Evolutionary conservation across 768 basidiomycete species (phyloP).

Genomic region (Hortiboletus campestris): DNA sequence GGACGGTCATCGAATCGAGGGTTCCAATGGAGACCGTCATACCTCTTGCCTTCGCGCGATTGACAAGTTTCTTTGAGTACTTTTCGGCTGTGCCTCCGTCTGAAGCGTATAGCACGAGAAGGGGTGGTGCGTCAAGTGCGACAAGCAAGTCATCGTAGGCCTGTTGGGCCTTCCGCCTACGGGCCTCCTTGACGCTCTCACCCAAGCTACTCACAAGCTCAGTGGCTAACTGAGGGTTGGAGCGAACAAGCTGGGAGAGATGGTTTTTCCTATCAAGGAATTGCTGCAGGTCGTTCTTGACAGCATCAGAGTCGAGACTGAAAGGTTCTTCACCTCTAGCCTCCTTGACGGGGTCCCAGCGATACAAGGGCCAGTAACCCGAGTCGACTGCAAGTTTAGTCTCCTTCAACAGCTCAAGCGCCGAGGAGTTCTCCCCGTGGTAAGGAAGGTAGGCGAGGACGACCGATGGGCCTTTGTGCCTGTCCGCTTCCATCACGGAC

Average conservation of each 20-base stretch:
- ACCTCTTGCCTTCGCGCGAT: slow-evolving; percentile 81
- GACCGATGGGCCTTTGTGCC: slow-evolving; percentile 84
- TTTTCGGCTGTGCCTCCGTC: slow-evolving; percentile 98
- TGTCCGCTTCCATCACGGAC: slow-evolving; percentile 87
- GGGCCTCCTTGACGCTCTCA: slow-evolving; percentile 77
- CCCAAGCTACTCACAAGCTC: slow-evolving; percentile 85
- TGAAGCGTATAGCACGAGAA: slow-evolving; percentile 89
- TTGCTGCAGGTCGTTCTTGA: slow-evolving; percentile 89
- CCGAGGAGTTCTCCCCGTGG: slow-evolving; percentile 67
- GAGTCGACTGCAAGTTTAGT: slow-evolving; percentile 95
- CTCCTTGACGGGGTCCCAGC: slow-evolving; percentile 93
- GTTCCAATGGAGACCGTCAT: slow-evolving; percentile 71
- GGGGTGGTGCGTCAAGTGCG: slow-evolving; percentile 83
- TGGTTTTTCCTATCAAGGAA: slow-evolving; percentile 98
- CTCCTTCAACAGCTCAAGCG: slow-evolving; percentile 92
- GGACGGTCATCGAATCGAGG: slow-evolving; percentile 78
- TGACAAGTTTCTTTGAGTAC: slow-evolving; percentile 82
- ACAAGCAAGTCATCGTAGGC: slow-evolving; percentile 82
- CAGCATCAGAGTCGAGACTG: slow-evolving; percentile 85
- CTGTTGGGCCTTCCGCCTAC: slow-evolving; percentile 76
- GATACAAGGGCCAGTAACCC: slow-evolving; percentile 97
- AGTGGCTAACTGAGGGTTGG: slow-evolving; percentile 74
- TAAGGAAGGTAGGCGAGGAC: slow-evolving; percentile 95
- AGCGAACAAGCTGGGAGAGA: slow-evolving; percentile 85
- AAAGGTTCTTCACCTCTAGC: slow-evolving; percentile 77